Evolutionary conservation across 2,329 filamentous ascomycete genomes (phyloP).

Genomic region (Leptoxyphium fumago): DNA sequence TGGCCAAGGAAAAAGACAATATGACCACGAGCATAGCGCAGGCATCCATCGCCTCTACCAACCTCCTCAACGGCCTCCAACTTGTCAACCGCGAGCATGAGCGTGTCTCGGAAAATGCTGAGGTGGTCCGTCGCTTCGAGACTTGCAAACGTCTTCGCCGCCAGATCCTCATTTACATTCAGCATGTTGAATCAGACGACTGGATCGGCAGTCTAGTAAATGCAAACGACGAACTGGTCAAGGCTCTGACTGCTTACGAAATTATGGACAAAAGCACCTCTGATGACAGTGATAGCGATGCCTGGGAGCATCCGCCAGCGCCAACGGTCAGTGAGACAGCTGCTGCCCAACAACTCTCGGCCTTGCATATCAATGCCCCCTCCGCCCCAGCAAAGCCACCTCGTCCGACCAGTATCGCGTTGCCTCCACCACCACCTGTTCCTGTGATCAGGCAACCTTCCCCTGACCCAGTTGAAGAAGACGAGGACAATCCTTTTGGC

Average conservation of each 20-base stretch:
- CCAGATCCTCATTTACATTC: conserved; percentile 81
- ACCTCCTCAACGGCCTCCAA: conserved; percentile 73
- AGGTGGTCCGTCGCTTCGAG: conserved; percentile 66
- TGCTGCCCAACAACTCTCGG: conserved; percentile 29
- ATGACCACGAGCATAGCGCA: conserved; percentile 85
- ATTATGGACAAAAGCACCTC: conserved; percentile 79
- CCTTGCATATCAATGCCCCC: conserved; percentile 24
- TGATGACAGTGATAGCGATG: conserved; percentile 51
- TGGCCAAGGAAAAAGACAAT: conserved; percentile 73
- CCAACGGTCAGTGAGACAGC: conserved; percentile 1
- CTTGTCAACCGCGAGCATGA: conserved; percentile 81
- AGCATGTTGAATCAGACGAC: conserved; percentile 78
- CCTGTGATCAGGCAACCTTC: conserved; percentile 39
- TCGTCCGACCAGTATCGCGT: conserved; percentile 28
- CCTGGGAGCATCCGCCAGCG: conserved; percentile 29
- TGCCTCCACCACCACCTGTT: conserved; percentile 20
- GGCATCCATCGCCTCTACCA: conserved; percentile 78
- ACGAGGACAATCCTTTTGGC: conserved; percentile 77
- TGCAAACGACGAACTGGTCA: conserved; percentile 91
- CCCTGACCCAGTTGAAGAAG: conserved; percentile 47
- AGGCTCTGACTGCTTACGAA: conserved; percentile 84
- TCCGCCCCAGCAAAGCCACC: conserved; percentile 35
- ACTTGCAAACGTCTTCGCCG: conserved; percentile 71
- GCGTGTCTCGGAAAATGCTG: conserved; percentile 70
- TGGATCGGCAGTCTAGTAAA: conserved; percentile 83